Conservation (phyloP, 2,329 filamentous ascomycete species). For the Colletotrichum liriopes region DNA sequence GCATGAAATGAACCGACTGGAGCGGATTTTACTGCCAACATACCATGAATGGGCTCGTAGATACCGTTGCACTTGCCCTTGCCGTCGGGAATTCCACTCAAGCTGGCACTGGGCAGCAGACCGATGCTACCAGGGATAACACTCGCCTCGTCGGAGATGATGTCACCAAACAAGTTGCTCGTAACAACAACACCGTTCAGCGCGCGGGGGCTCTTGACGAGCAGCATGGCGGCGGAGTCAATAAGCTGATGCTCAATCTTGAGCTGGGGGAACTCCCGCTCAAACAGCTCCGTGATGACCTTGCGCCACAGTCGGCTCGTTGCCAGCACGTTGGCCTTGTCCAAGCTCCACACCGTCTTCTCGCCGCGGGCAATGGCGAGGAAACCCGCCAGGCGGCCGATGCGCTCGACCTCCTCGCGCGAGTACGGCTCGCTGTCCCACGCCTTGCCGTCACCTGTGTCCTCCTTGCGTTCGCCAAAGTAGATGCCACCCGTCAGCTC, state of each 20-base stretch:
- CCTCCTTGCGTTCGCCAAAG: conserved; percentile 91
- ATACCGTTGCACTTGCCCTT: conserved; percentile 91
- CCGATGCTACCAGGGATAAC: conserved; percentile 95
- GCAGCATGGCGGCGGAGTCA: conserved; percentile 96
- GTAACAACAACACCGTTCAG: conserved; percentile 94
- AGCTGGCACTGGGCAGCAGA: conserved; percentile 87
- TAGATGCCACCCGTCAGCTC: conserved; percentile 96
- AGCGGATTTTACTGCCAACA: conserved; percentile 43
- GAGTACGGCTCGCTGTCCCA: conserved; percentile 92
- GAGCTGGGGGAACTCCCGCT: conserved; percentile 89
- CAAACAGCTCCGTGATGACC: conserved; percentile 87
- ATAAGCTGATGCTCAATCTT: conserved; percentile 92
- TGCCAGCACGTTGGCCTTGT: conserved; percentile 97
- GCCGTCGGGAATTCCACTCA: conserved; percentile 89
- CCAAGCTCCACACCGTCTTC: conserved; percentile 83
- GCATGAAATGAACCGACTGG: too few relatives aligned
- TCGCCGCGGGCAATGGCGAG: conserved; percentile 83
- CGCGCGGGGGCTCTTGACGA: conserved; percentile 92
- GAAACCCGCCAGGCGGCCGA: conserved; percentile 85
- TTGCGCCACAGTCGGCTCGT: conserved; percentile 92
- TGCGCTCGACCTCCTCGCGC: conserved; percentile 87
- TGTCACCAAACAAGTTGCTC: conserved; percentile 96
- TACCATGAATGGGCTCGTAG: conserved; percentile 97
- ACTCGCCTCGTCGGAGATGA: conserved; percentile 94
- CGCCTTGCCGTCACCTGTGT: conserved; percentile 80